These are phyloP conservation scores for Jacaranda copaia DNA, from an alignment of 257 asterid species.

Conservation along the genomic window DNA sequence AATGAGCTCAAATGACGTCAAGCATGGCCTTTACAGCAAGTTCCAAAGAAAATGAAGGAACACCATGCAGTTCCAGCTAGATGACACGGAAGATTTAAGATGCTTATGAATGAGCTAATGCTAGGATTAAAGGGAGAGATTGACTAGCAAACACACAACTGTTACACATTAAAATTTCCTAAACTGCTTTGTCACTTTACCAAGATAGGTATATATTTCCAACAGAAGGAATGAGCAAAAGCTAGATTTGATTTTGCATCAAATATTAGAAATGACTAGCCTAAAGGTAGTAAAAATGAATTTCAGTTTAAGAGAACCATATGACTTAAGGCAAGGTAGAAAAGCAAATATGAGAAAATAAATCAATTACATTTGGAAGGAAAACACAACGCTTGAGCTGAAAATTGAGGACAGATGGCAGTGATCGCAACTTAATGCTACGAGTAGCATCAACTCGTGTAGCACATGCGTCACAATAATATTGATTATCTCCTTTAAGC, in stretches of 20 bases:
- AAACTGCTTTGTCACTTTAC: background rate
- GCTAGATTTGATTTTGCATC: background rate
- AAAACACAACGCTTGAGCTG: slow-evolving; percentile 99
- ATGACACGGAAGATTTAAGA: slow-evolving; percentile 16
- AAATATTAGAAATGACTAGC: slow-evolving; percentile 12
- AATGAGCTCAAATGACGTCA: slow-evolving; percentile 17
- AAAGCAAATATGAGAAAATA: slow-evolving; percentile 30
- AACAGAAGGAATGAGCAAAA: slow-evolving; percentile 14
- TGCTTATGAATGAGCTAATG: background rate
- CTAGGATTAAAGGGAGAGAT: slow-evolving; percentile 21
- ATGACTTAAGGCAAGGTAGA: slow-evolving; percentile 27
- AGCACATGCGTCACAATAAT: slow-evolving; percentile 84
- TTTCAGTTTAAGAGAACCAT: slow-evolving; percentile 19
- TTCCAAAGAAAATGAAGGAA: background rate
- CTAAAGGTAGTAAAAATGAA: background rate
- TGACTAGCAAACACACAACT: slow-evolving; percentile 25
- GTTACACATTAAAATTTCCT: background rate
- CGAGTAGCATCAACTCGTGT: slow-evolving; percentile 95
- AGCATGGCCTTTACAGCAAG: background rate
- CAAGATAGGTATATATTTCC: slow-evolving; percentile 11
- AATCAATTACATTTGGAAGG: slow-evolving; percentile 83
- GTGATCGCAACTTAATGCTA: slow-evolving; percentile 89
- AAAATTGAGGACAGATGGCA: slow-evolving; percentile 88
- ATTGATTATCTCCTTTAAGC: slow-evolving; percentile 96
- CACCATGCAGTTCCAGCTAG: slow-evolving; percentile 28